Conservation (phyloP, 73 alveolate species). For the Paramecium biaurelia region DNA sequence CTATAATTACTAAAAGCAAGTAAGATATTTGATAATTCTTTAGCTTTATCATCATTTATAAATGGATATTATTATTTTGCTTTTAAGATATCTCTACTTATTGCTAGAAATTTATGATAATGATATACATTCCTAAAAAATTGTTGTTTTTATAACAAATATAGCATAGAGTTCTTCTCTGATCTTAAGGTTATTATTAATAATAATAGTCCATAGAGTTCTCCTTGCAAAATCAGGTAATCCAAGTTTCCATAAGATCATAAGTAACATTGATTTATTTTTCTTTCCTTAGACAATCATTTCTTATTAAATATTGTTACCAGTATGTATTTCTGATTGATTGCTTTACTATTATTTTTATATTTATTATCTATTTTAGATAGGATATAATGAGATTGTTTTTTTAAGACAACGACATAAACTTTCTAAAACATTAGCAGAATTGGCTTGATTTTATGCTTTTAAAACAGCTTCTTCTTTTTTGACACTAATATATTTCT, state of each 20-base stretch:
- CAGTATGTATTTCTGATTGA: not conserved
- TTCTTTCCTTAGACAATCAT: not conserved
- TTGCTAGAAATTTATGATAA: conserved; percentile 43
- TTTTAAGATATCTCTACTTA: conserved; percentile 1
- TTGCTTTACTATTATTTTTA: not conserved
- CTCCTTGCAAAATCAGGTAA: conserved; percentile 88
- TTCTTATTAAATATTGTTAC: not conserved
- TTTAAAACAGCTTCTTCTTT: conserved; percentile 27
- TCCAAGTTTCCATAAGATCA: conserved; percentile 83
- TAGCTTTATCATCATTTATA: not conserved
- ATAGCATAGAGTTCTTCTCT: conserved; percentile 74
- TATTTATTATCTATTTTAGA: not conserved
- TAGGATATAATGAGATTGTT: not conserved
- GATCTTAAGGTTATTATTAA: conserved; percentile 79
- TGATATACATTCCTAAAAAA: conserved; percentile 29
- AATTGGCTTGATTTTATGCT: conserved; percentile 5
- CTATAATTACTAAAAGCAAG: conserved; percentile 72
- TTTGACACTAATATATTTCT: conserved; percentile 44
- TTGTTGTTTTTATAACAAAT: conserved; percentile 37
- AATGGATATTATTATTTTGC: not conserved
- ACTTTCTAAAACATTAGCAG: not conserved
- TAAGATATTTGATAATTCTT: conserved; percentile 70
- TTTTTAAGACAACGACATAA: conserved; percentile 47
- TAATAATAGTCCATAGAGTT: conserved; percentile 86
- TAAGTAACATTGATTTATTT: conserved; percentile 39